These are phyloP conservation scores for Sextonia rubra DNA, from an alignment of 164 flowering plant genomes.

Conservation along the genomic window DNA sequence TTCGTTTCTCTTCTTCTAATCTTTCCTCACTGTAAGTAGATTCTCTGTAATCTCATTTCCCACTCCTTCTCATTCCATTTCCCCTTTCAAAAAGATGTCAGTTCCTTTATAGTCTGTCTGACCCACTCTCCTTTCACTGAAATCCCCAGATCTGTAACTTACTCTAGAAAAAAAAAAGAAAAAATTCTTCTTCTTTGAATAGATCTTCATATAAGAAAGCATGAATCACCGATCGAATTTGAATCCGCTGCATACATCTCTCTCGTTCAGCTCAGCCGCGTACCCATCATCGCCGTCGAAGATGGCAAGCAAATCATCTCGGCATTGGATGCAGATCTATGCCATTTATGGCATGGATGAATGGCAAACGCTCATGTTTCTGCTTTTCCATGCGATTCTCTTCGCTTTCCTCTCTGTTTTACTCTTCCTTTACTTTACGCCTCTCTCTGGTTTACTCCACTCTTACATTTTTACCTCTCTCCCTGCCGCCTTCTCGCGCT, in stretches of 20 bases:
- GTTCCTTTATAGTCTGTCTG: too few species aligned
- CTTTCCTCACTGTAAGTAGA: too few species aligned
- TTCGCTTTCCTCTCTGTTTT: constrained; percentile 53
- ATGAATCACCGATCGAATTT: constrained; percentile 5
- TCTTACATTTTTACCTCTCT: constrained; percentile 21
- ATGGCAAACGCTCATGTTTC: constrained; percentile 68
- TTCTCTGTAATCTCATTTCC: too few species aligned
- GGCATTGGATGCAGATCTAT: constrained; percentile 93
- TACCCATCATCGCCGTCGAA: not conserved
- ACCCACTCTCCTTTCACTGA: too few species aligned
- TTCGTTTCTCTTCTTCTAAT: too few species aligned
- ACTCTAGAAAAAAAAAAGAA: too few species aligned
- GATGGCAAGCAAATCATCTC: constrained; percentile 30
- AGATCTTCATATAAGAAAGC: too few species aligned
- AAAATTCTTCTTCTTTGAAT: too few species aligned
- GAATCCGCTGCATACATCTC: not conserved
- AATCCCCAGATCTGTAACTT: too few species aligned
- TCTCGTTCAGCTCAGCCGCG: not conserved
- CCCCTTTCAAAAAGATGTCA: too few species aligned
- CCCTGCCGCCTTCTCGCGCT: constrained; percentile 35
- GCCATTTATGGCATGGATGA: constrained; percentile 87
- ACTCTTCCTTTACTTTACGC: constrained; percentile 61
- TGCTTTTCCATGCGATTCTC: constrained; percentile 51
- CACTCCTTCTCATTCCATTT: too few species aligned
- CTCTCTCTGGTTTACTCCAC: constrained; percentile 32